phyloP scores from a whole-genome alignment of 805 yeast species.

The Naumovozyma castellii region DNA sequence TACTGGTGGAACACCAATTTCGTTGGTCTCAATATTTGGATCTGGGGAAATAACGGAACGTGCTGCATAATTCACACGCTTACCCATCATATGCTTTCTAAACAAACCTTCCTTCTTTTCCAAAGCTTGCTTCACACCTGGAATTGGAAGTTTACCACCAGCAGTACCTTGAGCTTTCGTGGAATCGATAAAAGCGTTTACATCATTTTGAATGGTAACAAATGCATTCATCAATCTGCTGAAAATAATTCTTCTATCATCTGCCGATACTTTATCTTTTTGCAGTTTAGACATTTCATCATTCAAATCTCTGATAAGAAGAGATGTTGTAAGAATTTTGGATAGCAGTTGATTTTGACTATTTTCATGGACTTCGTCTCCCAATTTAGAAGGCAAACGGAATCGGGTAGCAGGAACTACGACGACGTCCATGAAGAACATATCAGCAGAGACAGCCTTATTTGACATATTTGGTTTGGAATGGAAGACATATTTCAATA shows the following conservation, averaged over 20 bases:
- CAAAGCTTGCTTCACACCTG: slow-evolving; percentile 94
- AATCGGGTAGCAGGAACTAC: slow-evolving; percentile 96
- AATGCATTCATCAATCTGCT: slow-evolving; percentile 91
- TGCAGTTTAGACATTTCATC: slow-evolving; percentile 63
- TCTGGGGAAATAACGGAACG: slow-evolving; percentile 98
- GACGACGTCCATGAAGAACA: slow-evolving; percentile 80
- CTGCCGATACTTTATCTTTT: slow-evolving; percentile 50
- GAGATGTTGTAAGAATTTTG: slow-evolving; percentile 67
- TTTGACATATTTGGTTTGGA: slow-evolving; percentile 54
- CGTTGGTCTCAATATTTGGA: slow-evolving; percentile 95
- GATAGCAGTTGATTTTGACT: slow-evolving; percentile 83
- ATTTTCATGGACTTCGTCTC: slow-evolving; percentile 93
- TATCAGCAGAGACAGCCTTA: slow-evolving; percentile 51
- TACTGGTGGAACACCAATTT: slow-evolving; percentile 98
- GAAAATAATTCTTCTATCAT: slow-evolving; percentile 67
- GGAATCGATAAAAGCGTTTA: slow-evolving; percentile 85
- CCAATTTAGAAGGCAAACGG: slow-evolving; percentile 91
- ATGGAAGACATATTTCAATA: slow-evolving; percentile 69
- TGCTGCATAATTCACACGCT: slow-evolving; percentile 97
- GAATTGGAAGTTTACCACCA: slow-evolving; percentile 59
- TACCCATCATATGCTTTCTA: slow-evolving; percentile 99
- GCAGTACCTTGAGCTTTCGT: slow-evolving; percentile 75
- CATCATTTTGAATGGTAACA: slow-evolving; percentile 90
- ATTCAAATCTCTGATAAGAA: slow-evolving; percentile 79
- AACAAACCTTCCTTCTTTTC: slow-evolving; percentile 98